Conservation (phyloP, 1,284 basidiomycete genomes). For the Ceratobasidium sp. region DNA sequence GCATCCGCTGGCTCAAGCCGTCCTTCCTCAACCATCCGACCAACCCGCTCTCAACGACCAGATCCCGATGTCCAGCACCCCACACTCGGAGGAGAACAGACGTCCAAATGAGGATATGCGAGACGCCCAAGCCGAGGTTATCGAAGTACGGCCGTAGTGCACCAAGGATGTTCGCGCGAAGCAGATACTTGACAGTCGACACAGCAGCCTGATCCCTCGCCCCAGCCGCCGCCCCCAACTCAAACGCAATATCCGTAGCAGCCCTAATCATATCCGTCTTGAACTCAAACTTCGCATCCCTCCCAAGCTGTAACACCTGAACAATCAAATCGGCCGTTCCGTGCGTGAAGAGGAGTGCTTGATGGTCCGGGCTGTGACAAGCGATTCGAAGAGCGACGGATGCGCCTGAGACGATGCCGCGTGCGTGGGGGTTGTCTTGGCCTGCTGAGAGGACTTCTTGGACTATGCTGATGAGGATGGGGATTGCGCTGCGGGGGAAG, state of each 20-base stretch:
- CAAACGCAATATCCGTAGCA: slow-evolving; percentile 37
- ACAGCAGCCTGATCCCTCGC: slow-evolving; percentile 11
- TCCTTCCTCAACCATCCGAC: slow-evolving; percentile 41
- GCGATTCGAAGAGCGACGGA: slow-evolving; percentile 23
- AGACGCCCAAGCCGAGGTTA: slow-evolving; percentile 40
- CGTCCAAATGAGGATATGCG: slow-evolving; percentile 35
- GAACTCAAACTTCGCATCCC: slow-evolving; percentile 43
- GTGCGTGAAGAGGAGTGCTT: slow-evolving; percentile 22
- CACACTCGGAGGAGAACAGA: slow-evolving; percentile 23
- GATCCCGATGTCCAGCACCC: slow-evolving; percentile 27
- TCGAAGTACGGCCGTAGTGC: slow-evolving; percentile 42
- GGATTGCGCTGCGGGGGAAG: slow-evolving; percentile 31
- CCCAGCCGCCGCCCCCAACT: slow-evolving; percentile 17
- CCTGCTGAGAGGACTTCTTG: slow-evolving; percentile 27
- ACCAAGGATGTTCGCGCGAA: slow-evolving; percentile 24
- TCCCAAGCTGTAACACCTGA: slow-evolving; percentile 31
- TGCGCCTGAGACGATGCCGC: slow-evolving; percentile 35
- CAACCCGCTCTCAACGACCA: slow-evolving; percentile 31
- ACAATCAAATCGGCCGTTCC: slow-evolving; percentile 22
- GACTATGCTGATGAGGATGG: slow-evolving; percentile 23
- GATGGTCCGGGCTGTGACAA: slow-evolving; percentile 31
- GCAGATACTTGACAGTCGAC: slow-evolving; percentile 13
- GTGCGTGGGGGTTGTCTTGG: slow-evolving; percentile 39
- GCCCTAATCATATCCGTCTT: slow-evolving; percentile 44
- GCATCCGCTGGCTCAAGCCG: slow-evolving; percentile 30